Percentiles rank a stretch among this genome's conserved stretches.
phyloP scores from a whole-genome alignment of 371 early-diverging fungal species.

The Rhizomucor miehei region DNA sequence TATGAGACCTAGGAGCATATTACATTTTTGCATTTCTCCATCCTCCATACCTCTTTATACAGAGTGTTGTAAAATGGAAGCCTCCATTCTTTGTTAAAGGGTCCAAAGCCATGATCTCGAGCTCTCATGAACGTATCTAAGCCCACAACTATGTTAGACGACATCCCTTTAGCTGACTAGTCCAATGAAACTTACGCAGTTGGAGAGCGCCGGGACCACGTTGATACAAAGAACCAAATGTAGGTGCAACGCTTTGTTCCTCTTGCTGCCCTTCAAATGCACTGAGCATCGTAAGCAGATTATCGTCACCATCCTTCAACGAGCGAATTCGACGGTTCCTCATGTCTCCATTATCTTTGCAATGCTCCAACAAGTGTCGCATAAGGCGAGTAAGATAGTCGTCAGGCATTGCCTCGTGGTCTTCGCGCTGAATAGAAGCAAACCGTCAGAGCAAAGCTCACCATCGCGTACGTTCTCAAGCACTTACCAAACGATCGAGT shows the following conservation, averaged over 20 bases:
- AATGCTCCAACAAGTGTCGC: constrained; percentile 25
- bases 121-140: too few relatives aligned
- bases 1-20: constrained; percentile 15
- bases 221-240: too few relatives aligned
- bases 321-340: constrained; percentile 27
- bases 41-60: constrained; percentile 34
- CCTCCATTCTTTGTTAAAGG: too few relatives aligned
- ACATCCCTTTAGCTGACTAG: too few relatives aligned
- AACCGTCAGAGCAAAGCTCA: neutral
- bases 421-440: constrained; percentile 17
- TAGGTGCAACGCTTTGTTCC: too few relatives aligned
- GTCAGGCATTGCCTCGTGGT: constrained; percentile 27
- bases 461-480: constrained; percentile 7
- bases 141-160: too few relatives aligned
- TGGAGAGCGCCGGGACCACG: too few relatives aligned
- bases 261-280: constrained; percentile 20
- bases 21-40: constrained; percentile 6
- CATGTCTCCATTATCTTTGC: constrained; percentile 34
- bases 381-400: constrained; percentile 25
- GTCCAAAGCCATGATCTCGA: too few relatives aligned
- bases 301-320: constrained; percentile 40
- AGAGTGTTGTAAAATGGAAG: constrained; percentile 10
- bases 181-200: too few relatives aligned
- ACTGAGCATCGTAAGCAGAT: constrained; percentile 37
- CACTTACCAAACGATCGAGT: constrained; percentile 58